These are phyloP conservation scores for Penicillium brasilianum DNA, from an alignment of 2,329 filamentous ascomycete species.

Conservation along the genomic window DNA sequence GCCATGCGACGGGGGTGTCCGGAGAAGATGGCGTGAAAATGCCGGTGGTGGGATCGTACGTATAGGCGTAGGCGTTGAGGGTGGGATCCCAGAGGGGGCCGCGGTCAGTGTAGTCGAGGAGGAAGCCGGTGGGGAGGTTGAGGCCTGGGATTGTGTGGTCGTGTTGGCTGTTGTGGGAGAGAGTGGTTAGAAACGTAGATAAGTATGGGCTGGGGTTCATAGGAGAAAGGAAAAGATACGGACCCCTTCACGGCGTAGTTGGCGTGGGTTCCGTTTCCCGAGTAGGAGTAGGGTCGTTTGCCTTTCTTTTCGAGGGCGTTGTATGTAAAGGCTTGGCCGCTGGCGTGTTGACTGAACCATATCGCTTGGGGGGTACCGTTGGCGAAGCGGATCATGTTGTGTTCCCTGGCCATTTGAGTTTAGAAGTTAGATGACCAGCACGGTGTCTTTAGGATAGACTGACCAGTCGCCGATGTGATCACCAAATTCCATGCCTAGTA, in stretches of 20 bases:
- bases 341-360: slow-evolving; percentile 68
- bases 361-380: slow-evolving; percentile 60
- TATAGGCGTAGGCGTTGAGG: slow-evolving; percentile 61
- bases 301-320: slow-evolving; percentile 59
- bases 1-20: slow-evolving; percentile 57
- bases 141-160: slow-evolving; percentile 68
- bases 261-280: slow-evolving; percentile 66
- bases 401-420: slow-evolving; percentile 58
- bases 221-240: too few species aligned
- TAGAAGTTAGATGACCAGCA: neutral
- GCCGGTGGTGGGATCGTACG: slow-evolving; percentile 50
- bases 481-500: slow-evolving; percentile 57
- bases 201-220: neutral
- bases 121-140: slow-evolving; percentile 59
- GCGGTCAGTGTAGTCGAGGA: slow-evolving; percentile 61
- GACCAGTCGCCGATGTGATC: slow-evolving; percentile 69
- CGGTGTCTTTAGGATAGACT: slow-evolving; percentile 8
- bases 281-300: slow-evolving; percentile 62
- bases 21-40: slow-evolving; percentile 54
- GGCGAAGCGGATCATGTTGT: slow-evolving; percentile 69
- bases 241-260: slow-evolving; percentile 64
- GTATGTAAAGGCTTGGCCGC: slow-evolving; percentile 68
- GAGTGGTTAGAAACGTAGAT: neutral
- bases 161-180: slow-evolving; percentile 51
- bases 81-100: slow-evolving; percentile 67